phyloP scores from a whole-genome alignment of 2,329 filamentous ascomycete species.

The Fusarium algeriense region DNA sequence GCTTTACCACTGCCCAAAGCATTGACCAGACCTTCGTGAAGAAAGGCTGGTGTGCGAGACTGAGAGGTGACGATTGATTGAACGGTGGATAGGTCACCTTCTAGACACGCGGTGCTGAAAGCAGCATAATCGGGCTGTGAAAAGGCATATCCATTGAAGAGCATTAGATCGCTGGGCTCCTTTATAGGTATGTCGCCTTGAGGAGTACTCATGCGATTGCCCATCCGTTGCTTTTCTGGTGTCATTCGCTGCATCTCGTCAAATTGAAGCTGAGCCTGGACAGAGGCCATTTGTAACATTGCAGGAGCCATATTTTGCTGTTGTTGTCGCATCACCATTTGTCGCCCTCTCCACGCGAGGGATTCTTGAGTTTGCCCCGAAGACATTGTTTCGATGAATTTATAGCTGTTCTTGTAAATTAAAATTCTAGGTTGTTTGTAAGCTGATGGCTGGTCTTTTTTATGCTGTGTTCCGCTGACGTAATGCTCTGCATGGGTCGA shows the following conservation, averaged over 20 bases:
- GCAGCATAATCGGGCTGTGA: not conserved
- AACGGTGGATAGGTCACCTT: conserved; percentile 9
- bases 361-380: not conserved
- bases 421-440: accelerated
- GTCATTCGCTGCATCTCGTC: not conserved
- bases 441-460: not conserved
- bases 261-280: not conserved
- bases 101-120: conserved; percentile 28
- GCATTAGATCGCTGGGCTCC: not conserved
- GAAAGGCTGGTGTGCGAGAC: conserved; percentile 9
- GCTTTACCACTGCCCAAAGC: conserved; percentile 22
- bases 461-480: not conserved
- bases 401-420: not conserved
- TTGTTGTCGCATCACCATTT: not conserved
- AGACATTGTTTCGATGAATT: not conserved
- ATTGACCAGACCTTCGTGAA: not conserved
- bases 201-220: not conserved
- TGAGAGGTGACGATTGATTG: not conserved
- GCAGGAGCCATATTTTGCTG: not conserved
- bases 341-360: not conserved
- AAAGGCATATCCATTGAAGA: not conserved
- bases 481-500: not conserved
- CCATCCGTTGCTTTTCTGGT: not conserved
- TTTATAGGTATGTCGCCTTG: conserved; percentile 4
- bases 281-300: not conserved